Evolutionary conservation across 2,329 filamentous ascomycete genomes (phyloP), one percentile per base, ranked within the genome.

Genomic region (Fusarium sp.): DNA sequence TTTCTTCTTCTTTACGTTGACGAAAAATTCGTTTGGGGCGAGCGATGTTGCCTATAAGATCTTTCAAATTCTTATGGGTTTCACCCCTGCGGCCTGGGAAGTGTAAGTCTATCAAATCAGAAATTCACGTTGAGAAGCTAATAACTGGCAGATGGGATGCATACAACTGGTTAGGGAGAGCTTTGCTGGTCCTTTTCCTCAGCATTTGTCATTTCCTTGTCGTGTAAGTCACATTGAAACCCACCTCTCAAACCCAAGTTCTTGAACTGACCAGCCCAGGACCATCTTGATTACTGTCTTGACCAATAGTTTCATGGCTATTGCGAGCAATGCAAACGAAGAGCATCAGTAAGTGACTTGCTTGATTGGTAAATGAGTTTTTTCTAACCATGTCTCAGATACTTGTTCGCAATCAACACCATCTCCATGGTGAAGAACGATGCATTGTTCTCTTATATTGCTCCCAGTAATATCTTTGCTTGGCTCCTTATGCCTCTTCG

Each of bases 381-480:
- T 29, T 37, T 45, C 66, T 74, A 34, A 76, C 52, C 20, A 2
- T 12, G 32, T 32, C 57, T 40, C 66, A 88, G 86, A 63, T 98
- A 97, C 77, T 82, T 98, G 4, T 98, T 98, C 76, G 95, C 95
- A 0, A 94, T 98, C 79, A 98, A 98, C 77, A 97, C 95, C 7
- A 97, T 98, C 52, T 97, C 94, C 7, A 97, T 97, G 93, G 95
- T 98, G 71, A 98, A 98, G 80, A 97, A 96, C n/a, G 95, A 98
- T 78, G 92, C 94, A 0, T 84, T 98, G 0, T 98, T 98, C 83
- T 97, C 94, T 6, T 98, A 98, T 77, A 88, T 98, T 65, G 92
- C 95, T 3, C 95, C 95, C 0, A 91, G 92, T 16, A 98, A 98
- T 77, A 92, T 98, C 30, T 87, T 98, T 68, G 94, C 93, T 2